These are phyloP conservation scores for Cladophialophora bantiana DNA, from an alignment of 2,329 filamentous ascomycete genomes.

Conservation along the genomic window DNA sequence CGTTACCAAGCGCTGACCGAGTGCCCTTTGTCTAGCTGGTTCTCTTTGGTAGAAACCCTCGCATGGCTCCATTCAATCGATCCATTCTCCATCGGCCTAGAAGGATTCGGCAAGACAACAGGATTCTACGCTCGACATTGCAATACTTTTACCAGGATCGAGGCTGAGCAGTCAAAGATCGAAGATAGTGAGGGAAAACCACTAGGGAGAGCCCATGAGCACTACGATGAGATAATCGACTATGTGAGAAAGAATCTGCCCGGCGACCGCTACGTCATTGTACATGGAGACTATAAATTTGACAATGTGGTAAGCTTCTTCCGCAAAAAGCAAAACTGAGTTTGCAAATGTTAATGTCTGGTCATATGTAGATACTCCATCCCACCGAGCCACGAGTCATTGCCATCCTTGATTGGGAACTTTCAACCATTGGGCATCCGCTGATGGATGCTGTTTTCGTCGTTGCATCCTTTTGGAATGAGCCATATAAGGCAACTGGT, in stretches of 20 bases:
- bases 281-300: slow-evolving; percentile 90
- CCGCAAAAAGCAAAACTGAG: background rate
- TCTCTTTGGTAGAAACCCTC: slow-evolving; percentile 59
- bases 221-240: slow-evolving; percentile 65
- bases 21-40: slow-evolving; percentile 20
- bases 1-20: background rate
- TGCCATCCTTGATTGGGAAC: slow-evolving; percentile 90
- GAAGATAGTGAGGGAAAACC: slow-evolving; percentile 71
- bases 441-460: slow-evolving; percentile 50
- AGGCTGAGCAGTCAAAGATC: slow-evolving; percentile 71
- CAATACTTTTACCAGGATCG: slow-evolving; percentile 76
- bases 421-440: slow-evolving; percentile 87
- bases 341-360: background rate
- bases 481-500: slow-evolving; percentile 3
- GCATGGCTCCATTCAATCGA: slow-evolving; percentile 76
- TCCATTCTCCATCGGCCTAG: slow-evolving; percentile 66
- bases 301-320: slow-evolving; percentile 66
- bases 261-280: slow-evolving; percentile 71
- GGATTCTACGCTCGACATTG: slow-evolving; percentile 84
- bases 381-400: slow-evolving; percentile 79
- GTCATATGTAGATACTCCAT: slow-evolving; percentile 63
- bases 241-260: slow-evolving; percentile 77
- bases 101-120: slow-evolving; percentile 68
- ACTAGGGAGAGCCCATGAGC: slow-evolving; percentile 76
- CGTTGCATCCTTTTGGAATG: slow-evolving; percentile 30